Evolutionary conservation across 306 rosid species (phyloP).

Genomic region (Amphicarpaea edgeworthii): DNA sequence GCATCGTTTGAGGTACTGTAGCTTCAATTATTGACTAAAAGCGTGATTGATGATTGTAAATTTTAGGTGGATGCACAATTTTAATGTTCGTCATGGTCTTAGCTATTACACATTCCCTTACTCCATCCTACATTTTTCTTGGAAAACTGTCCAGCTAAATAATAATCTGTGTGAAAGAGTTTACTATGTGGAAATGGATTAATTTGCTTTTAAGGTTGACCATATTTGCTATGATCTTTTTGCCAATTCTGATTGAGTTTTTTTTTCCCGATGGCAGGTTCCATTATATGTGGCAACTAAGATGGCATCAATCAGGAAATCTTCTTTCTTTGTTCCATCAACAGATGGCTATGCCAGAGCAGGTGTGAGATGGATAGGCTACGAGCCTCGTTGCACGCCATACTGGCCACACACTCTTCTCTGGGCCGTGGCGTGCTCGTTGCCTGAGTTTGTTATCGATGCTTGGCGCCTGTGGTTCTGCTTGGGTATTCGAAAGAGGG

Average conservation of each 20-base stretch:
- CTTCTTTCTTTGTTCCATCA: conserved; percentile 94
- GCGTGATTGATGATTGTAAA: background rate
- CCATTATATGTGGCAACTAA: conserved; percentile 95
- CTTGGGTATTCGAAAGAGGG: conserved; percentile 78
- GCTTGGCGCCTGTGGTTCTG: conserved; percentile 82
- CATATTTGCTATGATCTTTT: background rate
- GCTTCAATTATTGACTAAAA: conserved; percentile 24
- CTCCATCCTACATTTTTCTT: conserved; percentile 1
- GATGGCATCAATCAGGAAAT: conserved; percentile 93
- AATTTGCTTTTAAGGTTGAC: background rate
- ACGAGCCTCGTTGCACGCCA: conserved; percentile 95
- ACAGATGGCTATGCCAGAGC: conserved; percentile 82
- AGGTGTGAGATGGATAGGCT: conserved; percentile 82
- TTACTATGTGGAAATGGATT: conserved; percentile 26
- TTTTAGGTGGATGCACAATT: conserved; percentile 8
- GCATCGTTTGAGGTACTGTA: background rate
- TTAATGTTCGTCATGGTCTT: conserved; percentile 3
- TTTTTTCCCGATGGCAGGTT: conserved; percentile 63
- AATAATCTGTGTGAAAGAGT: background rate
- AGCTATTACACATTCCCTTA: background rate
- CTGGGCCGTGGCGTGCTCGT: conserved; percentile 68
- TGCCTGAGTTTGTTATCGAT: conserved; percentile 75
- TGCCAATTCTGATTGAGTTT: conserved; percentile 36
- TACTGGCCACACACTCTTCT: conserved; percentile 91
- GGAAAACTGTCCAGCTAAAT: conserved; percentile 13